Evolutionary conservation across 1,284 basidiomycete genomes (phyloP).

Genomic region (Spongiforma sp.): DNA sequence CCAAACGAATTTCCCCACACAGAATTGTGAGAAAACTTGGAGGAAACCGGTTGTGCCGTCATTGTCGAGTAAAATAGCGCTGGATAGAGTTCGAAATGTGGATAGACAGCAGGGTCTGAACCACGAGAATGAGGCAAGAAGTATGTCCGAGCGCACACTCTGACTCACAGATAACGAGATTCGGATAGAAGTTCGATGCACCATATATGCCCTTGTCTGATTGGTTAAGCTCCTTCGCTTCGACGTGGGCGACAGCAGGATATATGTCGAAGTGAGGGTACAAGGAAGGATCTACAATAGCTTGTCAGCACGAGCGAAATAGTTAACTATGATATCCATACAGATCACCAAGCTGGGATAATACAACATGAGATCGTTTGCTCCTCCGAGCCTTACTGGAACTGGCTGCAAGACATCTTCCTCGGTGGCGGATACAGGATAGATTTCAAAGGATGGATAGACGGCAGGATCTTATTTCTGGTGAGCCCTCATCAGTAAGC

Average conservation of each 20-base stretch:
- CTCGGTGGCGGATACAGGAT: constrained; percentile 23
- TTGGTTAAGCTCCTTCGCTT: neutral
- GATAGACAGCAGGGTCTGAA: constrained; percentile 36
- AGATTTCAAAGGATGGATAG: constrained; percentile 36
- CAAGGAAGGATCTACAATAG: constrained; percentile 41
- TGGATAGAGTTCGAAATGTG: constrained; percentile 37
- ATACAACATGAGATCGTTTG: neutral
- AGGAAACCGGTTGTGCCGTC: constrained; percentile 24
- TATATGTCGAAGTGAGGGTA: constrained; percentile 56
- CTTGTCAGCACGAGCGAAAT: constrained; percentile 18
- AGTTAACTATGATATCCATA: constrained; percentile 15
- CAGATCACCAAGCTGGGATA: constrained; percentile 32
- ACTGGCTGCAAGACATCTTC: constrained; percentile 8
- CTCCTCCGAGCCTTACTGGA: neutral
- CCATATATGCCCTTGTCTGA: neutral
- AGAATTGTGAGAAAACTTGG: neutral
- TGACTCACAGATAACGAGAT: constrained; percentile 30
- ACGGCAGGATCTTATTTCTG: constrained; percentile 31
- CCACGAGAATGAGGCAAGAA: neutral
- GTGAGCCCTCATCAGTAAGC: constrained; percentile 7
- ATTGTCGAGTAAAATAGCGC: constrained; percentile 16
- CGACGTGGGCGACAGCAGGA: constrained; percentile 26
- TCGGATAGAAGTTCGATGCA: constrained; percentile 26
- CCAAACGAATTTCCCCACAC: constrained; percentile 28
- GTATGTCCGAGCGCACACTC: neutral